Percentiles rank a stretch among this genome's conserved stretches.
Conservation (phyloP, 768 basidiomycete genomes). For the Lactarius pseudohatsudake region DNA sequence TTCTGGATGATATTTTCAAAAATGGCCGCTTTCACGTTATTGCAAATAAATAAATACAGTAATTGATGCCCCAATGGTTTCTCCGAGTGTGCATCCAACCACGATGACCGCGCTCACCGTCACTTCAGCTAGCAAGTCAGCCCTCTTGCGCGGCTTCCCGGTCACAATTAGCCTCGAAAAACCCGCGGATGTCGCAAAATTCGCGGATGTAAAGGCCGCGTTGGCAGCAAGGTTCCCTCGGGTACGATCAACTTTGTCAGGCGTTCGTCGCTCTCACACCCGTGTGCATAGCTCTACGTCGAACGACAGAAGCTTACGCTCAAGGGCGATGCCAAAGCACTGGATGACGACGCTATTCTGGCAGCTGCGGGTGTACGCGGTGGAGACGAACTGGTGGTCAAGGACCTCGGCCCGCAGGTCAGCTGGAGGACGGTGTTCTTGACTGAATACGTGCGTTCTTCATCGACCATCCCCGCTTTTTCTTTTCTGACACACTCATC, state of each 20-base stretch:
- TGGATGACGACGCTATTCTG: slow-evolving; percentile 64
- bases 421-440: slow-evolving; percentile 88
- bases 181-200: slow-evolving; percentile 48
- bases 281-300: slow-evolving; percentile 56
- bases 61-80: slow-evolving; percentile 7
- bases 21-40: background rate
- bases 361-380: slow-evolving; percentile 54
- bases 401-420: slow-evolving; percentile 90
- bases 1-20: background rate
- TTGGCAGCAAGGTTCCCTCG: slow-evolving; percentile 57
- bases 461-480: background rate
- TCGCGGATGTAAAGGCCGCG: slow-evolving; percentile 67
- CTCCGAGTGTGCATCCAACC: background rate
- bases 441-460: slow-evolving; percentile 83
- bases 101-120: slow-evolving; percentile 55
- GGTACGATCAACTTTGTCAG: slow-evolving; percentile 36
- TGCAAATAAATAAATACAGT: slow-evolving; percentile 6
- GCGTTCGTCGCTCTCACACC: background rate
- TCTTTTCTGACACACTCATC: background rate
- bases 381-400: slow-evolving; percentile 68
- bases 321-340: slow-evolving; percentile 57
- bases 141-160: slow-evolving; percentile 53
- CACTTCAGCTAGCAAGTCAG: slow-evolving; percentile 44
- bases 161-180: slow-evolving; percentile 51
- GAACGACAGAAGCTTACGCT: slow-evolving; percentile 73